These are phyloP conservation scores for Fraxinus nigra DNA, from an alignment of 305 asterid genomes.

Conservation along the genomic window DNA sequence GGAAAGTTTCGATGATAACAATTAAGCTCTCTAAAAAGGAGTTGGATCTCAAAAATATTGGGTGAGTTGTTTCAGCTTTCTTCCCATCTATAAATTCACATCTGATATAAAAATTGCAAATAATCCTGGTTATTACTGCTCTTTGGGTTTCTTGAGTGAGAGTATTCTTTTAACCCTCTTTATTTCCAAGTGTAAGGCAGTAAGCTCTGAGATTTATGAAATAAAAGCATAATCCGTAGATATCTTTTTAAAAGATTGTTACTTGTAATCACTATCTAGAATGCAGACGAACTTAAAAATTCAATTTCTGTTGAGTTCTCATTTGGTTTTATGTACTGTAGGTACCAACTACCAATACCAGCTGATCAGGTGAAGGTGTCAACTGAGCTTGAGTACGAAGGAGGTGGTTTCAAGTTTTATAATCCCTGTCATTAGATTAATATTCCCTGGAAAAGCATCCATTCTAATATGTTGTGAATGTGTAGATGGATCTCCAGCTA, in stretches of 20 bases:
- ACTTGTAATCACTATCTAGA: neutral
- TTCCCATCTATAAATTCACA: neutral
- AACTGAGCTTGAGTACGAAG: slow-evolving; percentile 63
- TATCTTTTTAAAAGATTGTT: neutral
- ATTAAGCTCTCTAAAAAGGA: slow-evolving; percentile 79
- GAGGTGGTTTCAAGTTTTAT: slow-evolving; percentile 44
- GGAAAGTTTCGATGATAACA: slow-evolving; percentile 95
- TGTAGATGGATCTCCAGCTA: slow-evolving; percentile 70
- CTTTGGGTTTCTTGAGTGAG: neutral
- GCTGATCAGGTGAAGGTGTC: slow-evolving; percentile 76
- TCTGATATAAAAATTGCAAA: neutral
- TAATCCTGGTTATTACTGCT: neutral
- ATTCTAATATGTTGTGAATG: slow-evolving; percentile 1
- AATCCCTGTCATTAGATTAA: neutral
- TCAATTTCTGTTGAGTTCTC: neutral
- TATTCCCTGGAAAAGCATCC: neutral
- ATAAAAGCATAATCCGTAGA: neutral
- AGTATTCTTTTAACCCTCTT: neutral
- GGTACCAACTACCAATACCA: slow-evolving; percentile 88
- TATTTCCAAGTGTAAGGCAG: neutral
- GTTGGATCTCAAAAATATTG: slow-evolving; percentile 41
- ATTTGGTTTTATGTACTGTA: slow-evolving; percentile 23
- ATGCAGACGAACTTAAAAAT: neutral
- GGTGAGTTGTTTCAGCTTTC: slow-evolving; percentile 5
- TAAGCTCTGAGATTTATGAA: neutral